phyloP scores from a whole-genome alignment of 2,329 filamentous ascomycete species.

The Botrytis cinerea region DNA sequence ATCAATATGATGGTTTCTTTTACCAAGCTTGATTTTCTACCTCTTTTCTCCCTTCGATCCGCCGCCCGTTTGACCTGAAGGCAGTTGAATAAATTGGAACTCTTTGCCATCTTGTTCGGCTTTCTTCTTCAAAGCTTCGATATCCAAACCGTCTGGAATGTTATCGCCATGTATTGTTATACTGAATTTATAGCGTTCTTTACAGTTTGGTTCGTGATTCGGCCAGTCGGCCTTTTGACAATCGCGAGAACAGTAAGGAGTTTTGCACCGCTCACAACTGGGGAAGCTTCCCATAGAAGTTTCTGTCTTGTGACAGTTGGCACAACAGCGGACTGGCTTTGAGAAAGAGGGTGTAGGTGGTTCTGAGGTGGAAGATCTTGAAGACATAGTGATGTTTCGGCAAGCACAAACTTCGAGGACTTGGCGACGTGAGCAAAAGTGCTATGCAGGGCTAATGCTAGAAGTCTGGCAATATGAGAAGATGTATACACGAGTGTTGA shows the following conservation, averaged over 20 bases:
- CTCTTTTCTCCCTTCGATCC: conserved; percentile 1
- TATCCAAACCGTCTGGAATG: conserved; percentile 6
- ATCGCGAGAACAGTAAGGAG: conserved; percentile 8
- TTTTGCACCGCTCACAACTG: conserved; percentile 12
- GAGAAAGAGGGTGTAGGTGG: neutral
- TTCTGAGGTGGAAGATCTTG: conserved; percentile 11
- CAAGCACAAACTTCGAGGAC: conserved; percentile 2
- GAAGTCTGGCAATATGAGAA: conserved; percentile 9
- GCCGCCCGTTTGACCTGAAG: neutral
- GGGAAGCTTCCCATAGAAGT: conserved; percentile 3
- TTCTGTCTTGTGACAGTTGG: conserved; percentile 5
- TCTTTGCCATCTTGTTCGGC: conserved; percentile 10
- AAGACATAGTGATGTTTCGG: conserved; percentile 5
- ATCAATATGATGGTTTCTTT: neutral
- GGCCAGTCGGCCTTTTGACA: conserved; percentile 15
- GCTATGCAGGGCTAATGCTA: neutral
- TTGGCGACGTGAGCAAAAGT: neutral
- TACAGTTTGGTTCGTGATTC: neutral
- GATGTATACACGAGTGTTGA: neutral
- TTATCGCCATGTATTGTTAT: conserved; percentile 15
- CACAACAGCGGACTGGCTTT: neutral
- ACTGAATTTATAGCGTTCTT: conserved; percentile 18
- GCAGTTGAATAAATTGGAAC: conserved; percentile 13
- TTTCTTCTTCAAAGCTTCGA: conserved; percentile 5
- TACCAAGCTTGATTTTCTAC: neutral